Evolutionary conservation across 768 basidiomycete species (phyloP).

Genomic region (Rhodotorula graminis): DNA sequence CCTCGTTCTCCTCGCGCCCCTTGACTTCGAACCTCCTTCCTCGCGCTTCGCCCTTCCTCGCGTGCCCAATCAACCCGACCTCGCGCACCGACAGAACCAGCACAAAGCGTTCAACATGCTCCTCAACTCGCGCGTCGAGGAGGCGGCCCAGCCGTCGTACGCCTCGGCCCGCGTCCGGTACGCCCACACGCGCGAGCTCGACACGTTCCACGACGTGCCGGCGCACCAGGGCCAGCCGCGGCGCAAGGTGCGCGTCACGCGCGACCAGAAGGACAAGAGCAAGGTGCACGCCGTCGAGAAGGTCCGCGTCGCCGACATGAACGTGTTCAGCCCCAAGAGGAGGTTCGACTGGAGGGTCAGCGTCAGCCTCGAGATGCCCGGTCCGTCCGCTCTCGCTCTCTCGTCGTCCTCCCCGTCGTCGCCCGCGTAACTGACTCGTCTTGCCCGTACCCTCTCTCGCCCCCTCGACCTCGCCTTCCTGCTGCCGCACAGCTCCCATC

Average conservation of each 20-base stretch:
- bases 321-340: conserved; percentile 76
- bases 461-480: neutral
- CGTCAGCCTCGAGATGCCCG: conserved; percentile 82
- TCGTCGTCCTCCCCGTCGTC: too few relatives aligned
- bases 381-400: conserved; percentile 50
- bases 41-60: too few relatives aligned
- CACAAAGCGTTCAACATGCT: conserved; percentile 80
- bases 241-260: conserved; percentile 72
- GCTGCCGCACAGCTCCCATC: conserved; percentile 10
- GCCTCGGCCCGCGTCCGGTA: conserved; percentile 62
- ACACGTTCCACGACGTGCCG: conserved; percentile 45
- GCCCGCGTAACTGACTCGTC: neutral
- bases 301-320: conserved; percentile 75
- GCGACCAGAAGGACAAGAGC: conserved; percentile 64
- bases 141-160: conserved; percentile 56
- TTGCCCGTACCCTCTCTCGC: neutral
- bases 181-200: conserved; percentile 65
- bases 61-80: too few relatives aligned
- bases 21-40: too few relatives aligned
- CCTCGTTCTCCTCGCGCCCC: neutral
- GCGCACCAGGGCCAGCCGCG: conserved; percentile 47
- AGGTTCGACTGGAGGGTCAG: conserved; percentile 87
- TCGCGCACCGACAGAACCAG: conserved; percentile 57
- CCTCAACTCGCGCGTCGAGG: conserved; percentile 72
- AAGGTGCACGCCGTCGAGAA: conserved; percentile 69